Evolutionary conservation across 345 rosid genomes (phyloP).

Genomic region (Euphorbia tirucalli): DNA sequence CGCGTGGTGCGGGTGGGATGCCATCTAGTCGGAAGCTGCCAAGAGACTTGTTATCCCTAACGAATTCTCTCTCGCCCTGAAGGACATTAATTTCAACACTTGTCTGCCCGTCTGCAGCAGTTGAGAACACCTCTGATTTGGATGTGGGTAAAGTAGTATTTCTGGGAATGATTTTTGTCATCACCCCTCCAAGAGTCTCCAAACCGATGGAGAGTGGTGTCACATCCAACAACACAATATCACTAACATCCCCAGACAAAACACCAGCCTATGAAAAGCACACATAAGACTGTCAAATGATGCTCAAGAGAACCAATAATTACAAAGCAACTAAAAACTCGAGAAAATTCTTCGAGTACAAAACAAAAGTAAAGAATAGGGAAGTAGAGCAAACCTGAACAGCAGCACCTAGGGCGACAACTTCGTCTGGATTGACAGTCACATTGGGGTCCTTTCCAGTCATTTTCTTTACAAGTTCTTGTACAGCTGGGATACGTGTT

Average conservation of each 20-base stretch:
- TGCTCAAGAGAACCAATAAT: not conserved
- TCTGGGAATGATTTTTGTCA: conserved; percentile 95
- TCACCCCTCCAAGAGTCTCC: conserved; percentile 97
- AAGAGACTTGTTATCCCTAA: conserved; percentile 88
- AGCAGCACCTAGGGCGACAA: conserved; percentile 97
- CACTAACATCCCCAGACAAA: conserved; percentile 91
- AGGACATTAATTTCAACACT: conserved; percentile 97
- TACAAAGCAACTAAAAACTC: not conserved
- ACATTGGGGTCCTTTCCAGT: conserved; percentile 96
- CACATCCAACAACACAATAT: conserved; percentile 88
- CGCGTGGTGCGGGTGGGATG: conserved; percentile 87
- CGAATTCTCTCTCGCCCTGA: conserved; percentile 98
- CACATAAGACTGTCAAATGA: not conserved
- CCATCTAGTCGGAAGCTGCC: conserved; percentile 76
- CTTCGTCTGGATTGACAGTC: conserved; percentile 96
- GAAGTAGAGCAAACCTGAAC: conserved; percentile 60
- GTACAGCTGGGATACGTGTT: conserved; percentile 96
- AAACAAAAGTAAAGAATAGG: not conserved
- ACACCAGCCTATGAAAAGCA: conserved; percentile 72
- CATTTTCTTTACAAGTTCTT: conserved; percentile 83
- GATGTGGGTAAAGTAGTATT: conserved; percentile 95
- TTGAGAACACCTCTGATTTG: conserved; percentile 96
- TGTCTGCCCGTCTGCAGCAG: conserved; percentile 99
- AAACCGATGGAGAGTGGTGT: conserved; percentile 84
- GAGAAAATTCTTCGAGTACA: not conserved